Evolutionary conservation across 1,284 basidiomycete species (phyloP).

Genomic region (Hypsizygus ulmarius): DNA sequence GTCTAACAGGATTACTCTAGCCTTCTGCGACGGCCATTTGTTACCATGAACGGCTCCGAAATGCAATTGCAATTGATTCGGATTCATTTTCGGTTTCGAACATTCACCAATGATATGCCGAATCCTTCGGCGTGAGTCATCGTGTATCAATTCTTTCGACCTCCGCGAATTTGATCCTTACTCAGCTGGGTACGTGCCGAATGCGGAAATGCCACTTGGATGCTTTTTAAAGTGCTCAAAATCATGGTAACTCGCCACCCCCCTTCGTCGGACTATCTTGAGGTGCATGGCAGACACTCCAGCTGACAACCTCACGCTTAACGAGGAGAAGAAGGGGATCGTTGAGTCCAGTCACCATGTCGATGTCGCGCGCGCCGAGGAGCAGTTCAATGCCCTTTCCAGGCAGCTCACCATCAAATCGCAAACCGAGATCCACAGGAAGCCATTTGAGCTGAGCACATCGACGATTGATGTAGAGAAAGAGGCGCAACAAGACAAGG

Average conservation of each 20-base stretch:
- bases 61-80: no score
- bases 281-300: conserved; percentile 30
- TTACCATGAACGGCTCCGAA: no score
- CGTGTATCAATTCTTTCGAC: conserved; percentile 1
- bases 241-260: neutral
- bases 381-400: conserved; percentile 53
- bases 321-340: conserved; percentile 20
- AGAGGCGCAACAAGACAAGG: conserved; percentile 50
- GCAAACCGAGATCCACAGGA: conserved; percentile 11
- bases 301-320: conserved; percentile 28
- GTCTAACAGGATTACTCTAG: no score
- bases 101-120: neutral
- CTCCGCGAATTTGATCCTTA: conserved; percentile 15
- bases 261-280: neutral
- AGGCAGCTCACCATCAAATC: conserved; percentile 32
- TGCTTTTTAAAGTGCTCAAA: conserved; percentile 8
- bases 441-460: conserved; percentile 16
- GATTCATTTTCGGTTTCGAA: no score
- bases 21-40: no score
- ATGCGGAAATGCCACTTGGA: conserved; percentile 7
- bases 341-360: conserved; percentile 25
- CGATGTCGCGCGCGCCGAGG: conserved; percentile 46
- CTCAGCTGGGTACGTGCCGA: conserved; percentile 11
- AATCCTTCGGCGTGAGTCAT: conserved; percentile 11
- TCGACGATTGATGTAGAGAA: conserved; percentile 15